These are phyloP conservation scores for Allomyces arbusculus DNA, from an alignment of 192 early-diverging fungal genomes.

Conservation along the genomic window DNA sequence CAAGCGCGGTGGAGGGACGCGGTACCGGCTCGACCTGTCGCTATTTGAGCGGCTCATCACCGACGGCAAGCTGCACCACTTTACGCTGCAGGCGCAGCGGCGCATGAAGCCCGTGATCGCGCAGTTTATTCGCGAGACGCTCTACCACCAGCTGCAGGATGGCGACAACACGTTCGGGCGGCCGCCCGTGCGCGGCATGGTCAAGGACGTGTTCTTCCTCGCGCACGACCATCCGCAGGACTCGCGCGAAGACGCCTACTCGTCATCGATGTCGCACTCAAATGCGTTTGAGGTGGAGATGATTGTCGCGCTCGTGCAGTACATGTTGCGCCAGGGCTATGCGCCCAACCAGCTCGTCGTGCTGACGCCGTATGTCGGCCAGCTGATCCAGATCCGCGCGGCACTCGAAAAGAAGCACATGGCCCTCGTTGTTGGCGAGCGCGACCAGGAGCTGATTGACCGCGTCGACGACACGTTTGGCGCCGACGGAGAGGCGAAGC, in stretches of 20 bases:
- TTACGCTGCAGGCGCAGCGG: constrained; percentile 9
- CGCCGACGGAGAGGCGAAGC: too few species aligned
- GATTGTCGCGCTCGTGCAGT: constrained; percentile 11
- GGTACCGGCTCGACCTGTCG: constrained; percentile 16
- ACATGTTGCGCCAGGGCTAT: constrained; percentile 17
- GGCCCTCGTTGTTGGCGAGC: constrained; percentile 10
- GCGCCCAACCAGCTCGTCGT: constrained; percentile 9
- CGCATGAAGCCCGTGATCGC: constrained; percentile 17
- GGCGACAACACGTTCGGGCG: constrained; percentile 1
- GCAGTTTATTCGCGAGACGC: constrained; percentile 6
- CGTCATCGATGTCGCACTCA: constrained; percentile 2
- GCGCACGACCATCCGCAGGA: constrained; percentile 12
- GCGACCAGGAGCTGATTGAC: constrained; percentile 2
- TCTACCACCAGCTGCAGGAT: constrained; percentile 14
- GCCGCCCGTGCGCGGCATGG: constrained; percentile 11
- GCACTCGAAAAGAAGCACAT: background rate
- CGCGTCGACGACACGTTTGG: too few species aligned
- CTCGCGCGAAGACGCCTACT: background rate
- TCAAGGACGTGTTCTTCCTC: constrained; percentile 11
- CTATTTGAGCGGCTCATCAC: constrained; percentile 9
- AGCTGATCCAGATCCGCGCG: constrained; percentile 9
- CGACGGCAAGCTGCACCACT: constrained; percentile 4
- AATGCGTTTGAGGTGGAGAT: constrained; percentile 13
- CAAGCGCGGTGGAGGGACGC: background rate
- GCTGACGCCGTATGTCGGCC: constrained; percentile 20